A percentile compares a stretch with the other conserved stretches of the same genome.
Evolutionary conservation across 2,329 filamentous ascomycete genomes (phyloP).

Genomic region (Aspergillus awamori): DNA sequence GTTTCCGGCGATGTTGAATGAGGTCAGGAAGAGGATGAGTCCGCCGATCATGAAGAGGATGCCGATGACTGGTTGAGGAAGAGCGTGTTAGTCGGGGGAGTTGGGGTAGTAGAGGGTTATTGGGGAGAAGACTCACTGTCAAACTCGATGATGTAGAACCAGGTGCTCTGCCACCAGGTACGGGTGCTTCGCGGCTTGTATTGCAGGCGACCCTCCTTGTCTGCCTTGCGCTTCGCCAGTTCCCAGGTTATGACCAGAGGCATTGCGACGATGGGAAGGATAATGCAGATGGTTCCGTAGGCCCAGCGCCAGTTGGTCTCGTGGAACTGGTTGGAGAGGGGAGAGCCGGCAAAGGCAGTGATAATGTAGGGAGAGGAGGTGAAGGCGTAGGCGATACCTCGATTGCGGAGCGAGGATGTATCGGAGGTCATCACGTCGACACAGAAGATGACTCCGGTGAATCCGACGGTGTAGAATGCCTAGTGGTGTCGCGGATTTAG

Average conservation of each 20-base stretch:
- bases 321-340: constrained; percentile 53
- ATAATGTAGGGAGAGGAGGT: constrained; percentile 63
- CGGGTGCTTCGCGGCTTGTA: constrained; percentile 45
- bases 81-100: neutral
- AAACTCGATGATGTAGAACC: constrained; percentile 60
- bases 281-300: constrained; percentile 62
- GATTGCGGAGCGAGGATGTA: constrained; percentile 60
- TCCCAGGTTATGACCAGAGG: constrained; percentile 60
- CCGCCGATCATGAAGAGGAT: constrained; percentile 62
- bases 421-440: constrained; percentile 64
- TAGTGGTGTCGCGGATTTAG: constrained; percentile 12
- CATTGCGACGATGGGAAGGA: constrained; percentile 57
- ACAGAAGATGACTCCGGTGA: constrained; percentile 57
- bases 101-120: neutral
- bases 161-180: constrained; percentile 48
- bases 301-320: constrained; percentile 62
- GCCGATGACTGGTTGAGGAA: constrained; percentile 47
- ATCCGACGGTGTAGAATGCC: constrained; percentile 62
- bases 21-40: constrained; percentile 50
- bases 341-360: constrained; percentile 60
- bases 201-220: constrained; percentile 52
- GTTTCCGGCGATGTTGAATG: constrained; percentile 54
- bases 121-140: constrained; percentile 42
- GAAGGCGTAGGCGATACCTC: constrained; percentile 62
- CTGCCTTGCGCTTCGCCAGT: constrained; percentile 58